Evolutionary conservation across 106 monocot species (phyloP).

Genomic region (Iris macrosiphon): DNA sequence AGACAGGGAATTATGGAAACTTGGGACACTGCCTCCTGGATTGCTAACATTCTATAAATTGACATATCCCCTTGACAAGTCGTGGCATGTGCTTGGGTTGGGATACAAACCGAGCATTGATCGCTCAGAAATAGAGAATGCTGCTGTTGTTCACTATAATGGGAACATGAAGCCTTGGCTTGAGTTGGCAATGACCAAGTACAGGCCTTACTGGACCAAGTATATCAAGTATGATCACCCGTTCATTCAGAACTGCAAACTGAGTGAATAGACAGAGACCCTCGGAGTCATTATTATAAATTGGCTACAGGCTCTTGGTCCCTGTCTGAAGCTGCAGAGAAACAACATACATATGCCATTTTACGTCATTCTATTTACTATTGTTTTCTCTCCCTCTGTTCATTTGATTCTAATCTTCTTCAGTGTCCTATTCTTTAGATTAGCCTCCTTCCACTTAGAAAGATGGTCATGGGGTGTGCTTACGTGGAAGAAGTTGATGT

Average conservation of each 20-base stretch:
- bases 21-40: slow-evolving; percentile 67
- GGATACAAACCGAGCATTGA: slow-evolving; percentile 72
- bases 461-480: too few species aligned
- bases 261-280: slow-evolving; percentile 41
- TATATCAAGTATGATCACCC: slow-evolving; percentile 63
- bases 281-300: too few species aligned
- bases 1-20: slow-evolving; percentile 60
- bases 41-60: slow-evolving; percentile 57
- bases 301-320: too few species aligned
- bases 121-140: slow-evolving; percentile 51
- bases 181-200: slow-evolving; percentile 65
- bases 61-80: slow-evolving; percentile 57
- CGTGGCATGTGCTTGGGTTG: slow-evolving; percentile 70
- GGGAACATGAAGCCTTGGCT: slow-evolving; percentile 83
- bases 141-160: slow-evolving; percentile 66
- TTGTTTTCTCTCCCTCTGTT: too few species aligned
- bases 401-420: too few species aligned
- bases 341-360: too few species aligned
- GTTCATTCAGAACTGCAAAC: slow-evolving; percentile 41
- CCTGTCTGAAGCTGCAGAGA: too few species aligned
- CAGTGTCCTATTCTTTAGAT: too few species aligned
- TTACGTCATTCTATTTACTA: too few species aligned
- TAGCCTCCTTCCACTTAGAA: too few species aligned
- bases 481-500: too few species aligned
- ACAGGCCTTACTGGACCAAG: slow-evolving; percentile 59